Conservation (phyloP, 345 rosid genomes). For the Salix dunnii region DNA sequence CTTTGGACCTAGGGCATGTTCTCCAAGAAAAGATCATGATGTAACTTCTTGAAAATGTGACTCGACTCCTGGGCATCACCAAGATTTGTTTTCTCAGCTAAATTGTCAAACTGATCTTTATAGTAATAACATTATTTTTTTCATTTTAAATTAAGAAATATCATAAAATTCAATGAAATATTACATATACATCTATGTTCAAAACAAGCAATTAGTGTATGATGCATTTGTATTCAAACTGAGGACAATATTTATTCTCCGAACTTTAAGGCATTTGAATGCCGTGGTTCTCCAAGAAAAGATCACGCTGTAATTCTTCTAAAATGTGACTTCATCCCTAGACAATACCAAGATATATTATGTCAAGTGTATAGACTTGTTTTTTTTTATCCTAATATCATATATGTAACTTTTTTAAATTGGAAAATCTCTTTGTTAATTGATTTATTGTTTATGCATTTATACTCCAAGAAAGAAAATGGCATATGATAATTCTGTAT, state of each 20-base stretch:
- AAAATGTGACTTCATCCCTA: not conserved
- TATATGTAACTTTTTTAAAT: not conserved
- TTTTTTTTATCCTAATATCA: not conserved
- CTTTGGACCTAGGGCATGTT: constrained; percentile 7
- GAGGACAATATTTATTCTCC: not conserved
- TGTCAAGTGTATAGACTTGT: constrained; percentile 11
- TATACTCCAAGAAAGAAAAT: not conserved
- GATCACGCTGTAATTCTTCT: constrained; percentile 1
- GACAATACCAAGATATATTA: constrained; percentile 12
- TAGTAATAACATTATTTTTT: too few species aligned
- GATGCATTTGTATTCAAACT: not conserved
- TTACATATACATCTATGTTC: not conserved
- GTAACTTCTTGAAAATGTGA: not conserved
- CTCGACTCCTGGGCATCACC: constrained; percentile 6
- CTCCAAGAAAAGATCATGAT: constrained; percentile 13
- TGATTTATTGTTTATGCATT: not conserved
- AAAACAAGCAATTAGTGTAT: not conserved
- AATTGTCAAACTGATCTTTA: not conserved
- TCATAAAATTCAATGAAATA: not conserved
- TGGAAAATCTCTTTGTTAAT: not conserved
- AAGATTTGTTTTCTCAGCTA: constrained; percentile 18
- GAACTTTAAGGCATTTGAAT: not conserved
- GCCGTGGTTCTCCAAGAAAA: constrained; percentile 3
- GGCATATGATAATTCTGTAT: not conserved
- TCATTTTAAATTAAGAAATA: too few species aligned